Base-by-base conservation (phyloP, 805 yeast species). In the Yamadazyma paraphyllophila region DNA sequence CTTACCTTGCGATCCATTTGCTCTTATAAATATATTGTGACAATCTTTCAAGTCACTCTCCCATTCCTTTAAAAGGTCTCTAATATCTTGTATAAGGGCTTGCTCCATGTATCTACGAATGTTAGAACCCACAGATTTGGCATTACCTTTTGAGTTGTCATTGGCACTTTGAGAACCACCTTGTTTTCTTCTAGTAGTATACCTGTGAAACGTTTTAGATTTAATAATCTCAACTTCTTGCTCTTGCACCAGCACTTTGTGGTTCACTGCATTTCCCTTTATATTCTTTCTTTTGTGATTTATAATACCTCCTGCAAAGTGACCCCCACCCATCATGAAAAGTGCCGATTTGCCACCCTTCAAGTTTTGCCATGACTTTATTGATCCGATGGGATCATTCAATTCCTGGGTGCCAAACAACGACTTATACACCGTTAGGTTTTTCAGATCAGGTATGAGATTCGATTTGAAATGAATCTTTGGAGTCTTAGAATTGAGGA, bases 301-400 rank as follows among this genome's bases (percentile, higher is more conserved):
- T 7, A 94, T 74, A 36, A 94, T 85, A 0, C 97, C 97, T 14
- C 94, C 99, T 0, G 98, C 96, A 71, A 94, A 94, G 67, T 94
- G 97, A 35, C 99, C 99, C 36, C 98, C 97, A 12, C 97, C 97
- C 43, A 94, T 79, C 96, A 94, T 88, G 54, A 94, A 78, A 10
- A 94, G 63, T 0, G 96, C 96, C 4, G 96, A 87, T 37, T 74
- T 74, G 3, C 68, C 66, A 0, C 56, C 49, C 2, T 54, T 59
- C n/a, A 36, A 49, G 54, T 42, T 13, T 8, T 63, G 53, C 75
- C 76, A 75, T 26, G 54, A 39, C 25, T 58, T 55, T n/a, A 88
- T 53, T 0, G 75, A 59, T n/a, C 64, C 66, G 6, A 79, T 51
- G 0, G 96, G 94, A 2, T 67, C 62, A 2, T 65, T 56, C 41